Evolutionary conservation across 2,329 filamentous ascomycete species (phyloP).

Genomic region (Lasiodiplodia theobromae): DNA sequence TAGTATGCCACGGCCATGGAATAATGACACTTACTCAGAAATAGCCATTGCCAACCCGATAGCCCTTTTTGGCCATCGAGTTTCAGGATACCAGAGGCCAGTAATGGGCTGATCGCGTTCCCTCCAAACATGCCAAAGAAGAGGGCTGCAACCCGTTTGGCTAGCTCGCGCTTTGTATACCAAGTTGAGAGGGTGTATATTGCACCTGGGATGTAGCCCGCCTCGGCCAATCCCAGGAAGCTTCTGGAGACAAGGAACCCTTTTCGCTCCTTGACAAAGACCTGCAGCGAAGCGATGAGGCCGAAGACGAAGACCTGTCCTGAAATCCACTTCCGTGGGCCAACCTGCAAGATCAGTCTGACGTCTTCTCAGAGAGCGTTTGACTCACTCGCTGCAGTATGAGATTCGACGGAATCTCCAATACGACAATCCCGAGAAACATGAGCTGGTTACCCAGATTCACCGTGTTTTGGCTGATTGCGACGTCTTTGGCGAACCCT

Average conservation of each 20-base stretch:
- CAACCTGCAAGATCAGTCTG: constrained; percentile 32
- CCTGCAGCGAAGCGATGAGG: constrained; percentile 54
- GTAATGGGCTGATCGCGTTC: constrained; percentile 57
- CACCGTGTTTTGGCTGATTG: constrained; percentile 55
- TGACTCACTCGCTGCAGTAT: constrained; percentile 44
- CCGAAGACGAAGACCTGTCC: constrained; percentile 59
- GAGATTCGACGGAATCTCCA: constrained; percentile 62
- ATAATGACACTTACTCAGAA: constrained; percentile 47
- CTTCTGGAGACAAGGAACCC: constrained; percentile 56
- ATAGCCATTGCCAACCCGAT: constrained; percentile 61
- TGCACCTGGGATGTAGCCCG: constrained; percentile 60
- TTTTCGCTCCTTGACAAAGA: constrained; percentile 41
- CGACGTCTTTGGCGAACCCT: constrained; percentile 54
- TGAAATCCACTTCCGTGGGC: constrained; percentile 56
- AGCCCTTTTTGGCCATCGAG: constrained; percentile 52
- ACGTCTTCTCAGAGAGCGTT: neutral
- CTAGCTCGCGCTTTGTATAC: constrained; percentile 57
- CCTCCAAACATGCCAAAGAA: constrained; percentile 64
- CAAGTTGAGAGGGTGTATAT: constrained; percentile 61
- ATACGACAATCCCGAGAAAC: constrained; percentile 58
- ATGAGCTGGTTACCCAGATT: constrained; percentile 63
- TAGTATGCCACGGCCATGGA: too few species aligned
- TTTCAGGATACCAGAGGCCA: constrained; percentile 58
- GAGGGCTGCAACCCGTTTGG: constrained; percentile 57
- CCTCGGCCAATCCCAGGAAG: constrained; percentile 58